phyloP scores from a whole-genome alignment of 2,329 filamentous ascomycete genomes.

The Colletotrichum sp. region DNA sequence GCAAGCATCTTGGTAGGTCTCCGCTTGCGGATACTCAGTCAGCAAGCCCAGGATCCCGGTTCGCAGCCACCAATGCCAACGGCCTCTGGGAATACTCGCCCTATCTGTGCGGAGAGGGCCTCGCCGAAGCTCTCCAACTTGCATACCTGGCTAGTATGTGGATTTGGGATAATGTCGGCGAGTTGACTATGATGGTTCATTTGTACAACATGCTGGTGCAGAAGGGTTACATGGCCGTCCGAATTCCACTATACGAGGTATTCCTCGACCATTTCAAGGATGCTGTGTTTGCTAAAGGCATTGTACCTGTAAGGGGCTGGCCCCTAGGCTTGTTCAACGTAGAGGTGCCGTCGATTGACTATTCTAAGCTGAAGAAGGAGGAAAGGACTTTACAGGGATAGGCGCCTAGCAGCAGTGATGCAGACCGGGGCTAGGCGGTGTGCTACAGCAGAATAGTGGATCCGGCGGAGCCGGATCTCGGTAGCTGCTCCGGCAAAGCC shows the following conservation, averaged over 20 bases:
- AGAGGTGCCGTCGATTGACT: too few relatives aligned
- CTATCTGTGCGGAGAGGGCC: conserved; percentile 49
- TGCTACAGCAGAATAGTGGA: too few relatives aligned
- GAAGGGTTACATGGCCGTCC: conserved; percentile 38
- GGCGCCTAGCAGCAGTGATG: too few relatives aligned
- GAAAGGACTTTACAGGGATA: too few relatives aligned
- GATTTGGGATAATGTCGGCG: conserved; percentile 42
- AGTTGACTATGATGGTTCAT: conserved; percentile 44
- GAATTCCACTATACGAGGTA: not conserved
- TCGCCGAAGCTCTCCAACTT: conserved; percentile 48
- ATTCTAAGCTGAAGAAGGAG: too few relatives aligned
- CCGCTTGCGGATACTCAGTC: not conserved
- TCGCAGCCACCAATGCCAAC: conserved; percentile 43
- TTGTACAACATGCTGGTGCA: conserved; percentile 52
- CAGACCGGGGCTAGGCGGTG: too few relatives aligned
- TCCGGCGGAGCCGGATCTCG: too few relatives aligned
- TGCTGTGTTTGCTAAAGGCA: not conserved
- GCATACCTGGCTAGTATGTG: conserved; percentile 36
- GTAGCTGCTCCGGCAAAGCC: too few relatives aligned
- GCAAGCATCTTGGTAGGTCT: not conserved
- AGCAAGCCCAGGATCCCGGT: conserved; percentile 42
- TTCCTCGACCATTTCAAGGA: not conserved
- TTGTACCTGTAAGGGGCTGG: too few relatives aligned
- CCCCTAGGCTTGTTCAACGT: too few relatives aligned
- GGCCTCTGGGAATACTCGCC: conserved; percentile 54